Base-by-base conservation (phyloP, 345 rosid species). In the Hibiscus tridactylites region DNA sequence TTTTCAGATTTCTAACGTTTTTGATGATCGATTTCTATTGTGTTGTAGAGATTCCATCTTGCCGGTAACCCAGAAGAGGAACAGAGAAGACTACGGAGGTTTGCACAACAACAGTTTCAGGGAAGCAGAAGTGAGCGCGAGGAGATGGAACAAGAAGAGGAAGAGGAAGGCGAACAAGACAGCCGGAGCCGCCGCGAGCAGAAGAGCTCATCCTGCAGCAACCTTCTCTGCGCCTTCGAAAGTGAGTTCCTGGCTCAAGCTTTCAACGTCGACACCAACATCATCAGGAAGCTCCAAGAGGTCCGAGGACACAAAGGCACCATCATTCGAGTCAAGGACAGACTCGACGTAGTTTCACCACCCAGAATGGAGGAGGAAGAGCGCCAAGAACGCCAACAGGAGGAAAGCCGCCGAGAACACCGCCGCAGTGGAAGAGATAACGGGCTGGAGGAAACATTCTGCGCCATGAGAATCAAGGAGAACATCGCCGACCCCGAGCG, bases 361-460 rank as follows among this genome's bases (percentile, higher is more conserved):
- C 89, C 93, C 15, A 63, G 54, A 8, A 76, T 57, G 71, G 19
- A 58, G n/a, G 53, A 54, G 6, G 86, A 78, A 65, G 78, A 82
- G 82, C 42, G 80, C 68, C 72, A 37, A 39, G 72, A 71, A 68
- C 64, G 70, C 16, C 35, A 13, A 16, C 29, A 4, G 0, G 53
- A 65, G 53, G 21, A 46, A 10, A 15, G 10, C 15, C 21, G 3
- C 10, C 71, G 74, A 37, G 79, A 80, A 54, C 69, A 75, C 13
- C 31, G 0, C 61, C 29, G 0, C 13, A 77, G 75, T 7, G 67
- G 60, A 52, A 70, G 70, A 35, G 33, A 64, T 19, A 91, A 91
- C 61, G 98, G 95, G 54, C 17, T 86, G 42, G 96, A 90, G 71
- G 96, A 93, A 83, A 91, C 95, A 26, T 29, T 85, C 65, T 91